Percentiles rank a stretch among this genome's conserved stretches.
phyloP scores from a whole-genome alignment of 495 filamentous ascomycete species.

The Annulohypoxylon moriforme region DNA sequence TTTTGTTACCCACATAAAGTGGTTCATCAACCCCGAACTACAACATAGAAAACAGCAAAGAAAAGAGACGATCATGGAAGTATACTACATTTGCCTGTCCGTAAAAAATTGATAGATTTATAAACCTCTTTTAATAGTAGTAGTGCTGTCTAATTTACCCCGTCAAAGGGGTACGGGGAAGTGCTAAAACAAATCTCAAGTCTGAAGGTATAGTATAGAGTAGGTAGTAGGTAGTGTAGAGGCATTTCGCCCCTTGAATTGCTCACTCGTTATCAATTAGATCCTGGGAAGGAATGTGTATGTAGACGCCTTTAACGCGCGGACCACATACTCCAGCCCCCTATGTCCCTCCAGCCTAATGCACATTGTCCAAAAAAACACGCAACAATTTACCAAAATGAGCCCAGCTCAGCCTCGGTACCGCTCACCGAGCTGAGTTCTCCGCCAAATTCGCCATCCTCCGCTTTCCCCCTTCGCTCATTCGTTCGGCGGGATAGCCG shows the following conservation, averaged over 20 bases:
- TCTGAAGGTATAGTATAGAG: conserved; percentile 9
- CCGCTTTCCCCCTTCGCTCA: conserved; percentile 5
- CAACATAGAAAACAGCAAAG: background rate
- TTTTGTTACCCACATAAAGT: conserved; percentile 28
- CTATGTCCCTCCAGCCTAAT: conserved; percentile 6
- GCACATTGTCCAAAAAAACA: conserved; percentile 18
- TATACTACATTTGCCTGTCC: background rate
- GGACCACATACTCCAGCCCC: conserved; percentile 29
- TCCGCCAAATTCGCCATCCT: conserved; percentile 14
- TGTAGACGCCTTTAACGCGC: conserved; percentile 23
- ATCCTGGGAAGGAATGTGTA: conserved; percentile 35
- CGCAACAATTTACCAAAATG: conserved; percentile 39
- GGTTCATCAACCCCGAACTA: conserved; percentile 1
- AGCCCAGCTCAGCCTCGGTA: conserved; percentile 22
- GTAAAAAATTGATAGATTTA: background rate
- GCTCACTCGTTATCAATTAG: conserved; percentile 39
- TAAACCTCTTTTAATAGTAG: background rate
- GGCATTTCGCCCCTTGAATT: conserved; percentile 15
- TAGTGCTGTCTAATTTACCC: background rate
- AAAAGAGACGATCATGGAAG: background rate
- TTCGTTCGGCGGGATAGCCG: conserved; percentile 14
- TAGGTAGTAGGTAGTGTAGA: background rate
- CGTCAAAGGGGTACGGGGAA: background rate
- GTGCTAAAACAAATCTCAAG: conserved; percentile 5
- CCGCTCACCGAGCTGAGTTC: conserved; percentile 20